These are phyloP conservation scores for Cyclotella choctawhatcheeana DNA, from an alignment of 108 stramenopile genomes.

Conservation along the genomic window DNA sequence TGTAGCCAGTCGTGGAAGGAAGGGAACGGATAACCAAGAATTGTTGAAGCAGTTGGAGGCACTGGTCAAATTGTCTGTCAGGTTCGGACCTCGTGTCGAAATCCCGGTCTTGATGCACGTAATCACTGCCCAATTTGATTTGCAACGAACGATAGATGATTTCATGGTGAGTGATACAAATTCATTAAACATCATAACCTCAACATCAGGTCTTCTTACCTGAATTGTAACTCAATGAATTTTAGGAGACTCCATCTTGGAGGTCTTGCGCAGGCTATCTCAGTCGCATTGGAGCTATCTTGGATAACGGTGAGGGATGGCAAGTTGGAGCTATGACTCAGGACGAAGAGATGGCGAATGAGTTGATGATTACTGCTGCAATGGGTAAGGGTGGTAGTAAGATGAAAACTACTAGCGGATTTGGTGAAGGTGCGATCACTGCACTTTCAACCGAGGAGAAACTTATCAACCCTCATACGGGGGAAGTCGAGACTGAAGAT, in stretches of 20 bases:
- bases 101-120: constrained; percentile 96
- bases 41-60: constrained; percentile 89
- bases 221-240: no score
- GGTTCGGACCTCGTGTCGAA: constrained; percentile 91
- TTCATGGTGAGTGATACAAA: no score
- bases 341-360: constrained; percentile 74
- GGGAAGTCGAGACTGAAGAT: constrained; percentile 83
- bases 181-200: no score
- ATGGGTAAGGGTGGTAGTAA: constrained; percentile 47
- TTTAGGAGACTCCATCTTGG: constrained; percentile 93
- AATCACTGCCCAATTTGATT: constrained; percentile 92
- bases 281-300: constrained; percentile 73
- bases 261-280: constrained; percentile 85
- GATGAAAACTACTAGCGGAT: constrained; percentile 71
- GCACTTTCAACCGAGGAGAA: constrained; percentile 81
- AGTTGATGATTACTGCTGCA: constrained; percentile 61
- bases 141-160: constrained; percentile 95
- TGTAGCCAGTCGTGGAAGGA: constrained; percentile 88
- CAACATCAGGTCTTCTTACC: no score
- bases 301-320: constrained; percentile 72
- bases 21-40: constrained; percentile 79
- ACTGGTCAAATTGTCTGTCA: constrained; percentile 73
- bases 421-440: constrained; percentile 74
- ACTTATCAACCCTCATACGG: constrained; percentile 85
- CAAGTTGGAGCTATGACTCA: constrained; percentile 61